Percentiles rank a stretch among this genome's conserved stretches.
phyloP scores from a whole-genome alignment of 768 basidiomycete species.

The Pleurotus eryngii region DNA sequence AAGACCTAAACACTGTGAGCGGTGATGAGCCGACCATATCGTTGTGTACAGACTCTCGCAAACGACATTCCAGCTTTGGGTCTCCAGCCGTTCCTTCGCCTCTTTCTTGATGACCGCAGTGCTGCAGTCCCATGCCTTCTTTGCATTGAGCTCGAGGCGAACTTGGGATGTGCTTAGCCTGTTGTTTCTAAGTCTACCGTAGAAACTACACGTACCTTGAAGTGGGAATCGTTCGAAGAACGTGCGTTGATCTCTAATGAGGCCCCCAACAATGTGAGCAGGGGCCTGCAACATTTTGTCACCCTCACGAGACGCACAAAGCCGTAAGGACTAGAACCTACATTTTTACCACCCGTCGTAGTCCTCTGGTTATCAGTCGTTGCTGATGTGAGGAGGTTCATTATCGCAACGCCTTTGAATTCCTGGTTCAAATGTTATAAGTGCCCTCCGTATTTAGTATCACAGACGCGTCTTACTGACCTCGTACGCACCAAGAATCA shows the following conservation, averaged over 20 bases:
- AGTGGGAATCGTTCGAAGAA: background rate
- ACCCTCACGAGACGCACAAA: no score
- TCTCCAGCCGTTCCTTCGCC: background rate
- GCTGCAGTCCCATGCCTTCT: background rate
- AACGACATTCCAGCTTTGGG: background rate
- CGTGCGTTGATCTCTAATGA: slow-evolving; percentile 28
- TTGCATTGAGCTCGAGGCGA: background rate
- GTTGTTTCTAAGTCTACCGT: background rate
- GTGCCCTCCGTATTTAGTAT: background rate
- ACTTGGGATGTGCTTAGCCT: background rate
- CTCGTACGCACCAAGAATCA: slow-evolving; percentile 28
- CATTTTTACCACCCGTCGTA: background rate
- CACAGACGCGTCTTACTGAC: slow-evolving; percentile 13
- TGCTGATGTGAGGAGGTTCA: slow-evolving; percentile 17
- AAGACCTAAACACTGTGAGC: no score
- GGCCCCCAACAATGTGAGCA: slow-evolving; percentile 27
- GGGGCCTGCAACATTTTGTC: slow-evolving; percentile 21
- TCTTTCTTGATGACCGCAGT: background rate
- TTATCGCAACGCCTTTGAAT: slow-evolving; percentile 24
- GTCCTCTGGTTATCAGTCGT: background rate
- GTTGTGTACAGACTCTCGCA: background rate
- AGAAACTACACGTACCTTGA: background rate
- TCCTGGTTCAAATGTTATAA: slow-evolving; percentile 16
- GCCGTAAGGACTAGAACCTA: background rate
- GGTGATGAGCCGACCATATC: slow-evolving; percentile 3